Evolutionary conservation across 31 red algal genomes (phyloP).

Genomic region (Asparagopsis taxiformis): DNA sequence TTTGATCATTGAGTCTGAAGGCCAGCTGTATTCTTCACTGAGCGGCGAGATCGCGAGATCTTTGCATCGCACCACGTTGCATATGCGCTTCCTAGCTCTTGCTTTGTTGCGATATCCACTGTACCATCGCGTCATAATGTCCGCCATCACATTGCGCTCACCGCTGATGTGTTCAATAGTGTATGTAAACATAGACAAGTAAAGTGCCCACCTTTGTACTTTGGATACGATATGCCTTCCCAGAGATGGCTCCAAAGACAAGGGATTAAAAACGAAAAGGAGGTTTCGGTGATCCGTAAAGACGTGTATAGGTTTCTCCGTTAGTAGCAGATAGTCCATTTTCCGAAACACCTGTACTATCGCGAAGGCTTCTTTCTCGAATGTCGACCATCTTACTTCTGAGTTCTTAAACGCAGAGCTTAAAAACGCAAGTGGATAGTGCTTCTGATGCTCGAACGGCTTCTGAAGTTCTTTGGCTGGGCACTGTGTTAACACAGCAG

Average conservation of each 20-base stretch:
- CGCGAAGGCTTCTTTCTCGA: conserved; percentile 9
- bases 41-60: neutral
- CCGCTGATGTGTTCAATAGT: conserved; percentile 21
- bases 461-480: neutral
- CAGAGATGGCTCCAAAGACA: conserved; percentile 7
- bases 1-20: neutral
- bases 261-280: conserved; percentile 28
- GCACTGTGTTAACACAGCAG: neutral
- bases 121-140: conserved; percentile 55
- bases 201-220: neutral
- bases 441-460: neutral
- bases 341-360: conserved; percentile 14
- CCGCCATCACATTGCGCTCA: neutral
- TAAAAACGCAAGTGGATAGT: conserved; percentile 4
- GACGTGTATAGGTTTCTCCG: neutral
- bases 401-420: neutral
- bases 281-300: conserved; percentile 27
- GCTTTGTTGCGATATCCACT: conserved; percentile 32
- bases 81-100: neutral
- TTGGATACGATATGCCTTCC: conserved; percentile 15
- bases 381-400: conserved; percentile 8
- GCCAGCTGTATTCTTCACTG: neutral
- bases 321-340: neutral
- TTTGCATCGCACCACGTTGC: neutral
- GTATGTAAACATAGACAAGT: neutral